Conservation (phyloP, 2,329 filamentous ascomycete species). For the Xylaria sp. region DNA sequence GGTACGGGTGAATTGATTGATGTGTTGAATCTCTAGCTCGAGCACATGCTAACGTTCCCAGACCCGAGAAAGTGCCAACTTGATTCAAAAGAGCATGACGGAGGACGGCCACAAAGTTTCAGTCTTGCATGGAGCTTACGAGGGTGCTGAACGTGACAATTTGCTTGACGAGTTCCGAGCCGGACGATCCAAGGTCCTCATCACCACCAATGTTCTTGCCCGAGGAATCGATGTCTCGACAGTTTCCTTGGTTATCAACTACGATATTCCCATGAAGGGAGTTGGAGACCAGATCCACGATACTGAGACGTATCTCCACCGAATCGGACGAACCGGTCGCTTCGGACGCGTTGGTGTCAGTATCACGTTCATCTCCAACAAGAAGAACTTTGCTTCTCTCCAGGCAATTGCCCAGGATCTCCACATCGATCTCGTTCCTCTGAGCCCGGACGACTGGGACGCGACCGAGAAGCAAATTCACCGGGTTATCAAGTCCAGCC, state of each 20-base stretch:
- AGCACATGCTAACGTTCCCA: slow-evolving; percentile 34
- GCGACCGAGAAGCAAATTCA: slow-evolving; percentile 78
- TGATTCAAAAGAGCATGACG: slow-evolving; percentile 82
- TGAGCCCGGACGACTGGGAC: slow-evolving; percentile 88
- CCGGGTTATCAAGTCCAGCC: slow-evolving; percentile 68
- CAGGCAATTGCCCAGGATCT: slow-evolving; percentile 76
- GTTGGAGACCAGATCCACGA: slow-evolving; percentile 77
- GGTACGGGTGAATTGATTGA: slow-evolving; percentile 41
- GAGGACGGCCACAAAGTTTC: slow-evolving; percentile 88
- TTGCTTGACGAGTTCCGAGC: slow-evolving; percentile 82
- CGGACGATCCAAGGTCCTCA: slow-evolving; percentile 88
- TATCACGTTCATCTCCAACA: slow-evolving; percentile 89
- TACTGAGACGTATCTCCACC: slow-evolving; percentile 92
- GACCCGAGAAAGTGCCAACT: slow-evolving; percentile 78
- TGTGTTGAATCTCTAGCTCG: background rate
- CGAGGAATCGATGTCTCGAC: slow-evolving; percentile 89
- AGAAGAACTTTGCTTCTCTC: slow-evolving; percentile 72
- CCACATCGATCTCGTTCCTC: slow-evolving; percentile 70
- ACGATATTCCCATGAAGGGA: slow-evolving; percentile 75
- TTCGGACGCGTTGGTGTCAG: slow-evolving; percentile 96
- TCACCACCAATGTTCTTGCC: slow-evolving; percentile 93
- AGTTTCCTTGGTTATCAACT: slow-evolving; percentile 98
- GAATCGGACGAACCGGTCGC: slow-evolving; percentile 92
- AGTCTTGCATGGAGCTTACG: slow-evolving; percentile 81
- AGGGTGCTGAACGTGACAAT: slow-evolving; percentile 74